Percentiles rank a stretch among this genome's conserved stretches.
phyloP scores from a whole-genome alignment of 768 basidiomycete genomes.

The Mycena floridula region DNA sequence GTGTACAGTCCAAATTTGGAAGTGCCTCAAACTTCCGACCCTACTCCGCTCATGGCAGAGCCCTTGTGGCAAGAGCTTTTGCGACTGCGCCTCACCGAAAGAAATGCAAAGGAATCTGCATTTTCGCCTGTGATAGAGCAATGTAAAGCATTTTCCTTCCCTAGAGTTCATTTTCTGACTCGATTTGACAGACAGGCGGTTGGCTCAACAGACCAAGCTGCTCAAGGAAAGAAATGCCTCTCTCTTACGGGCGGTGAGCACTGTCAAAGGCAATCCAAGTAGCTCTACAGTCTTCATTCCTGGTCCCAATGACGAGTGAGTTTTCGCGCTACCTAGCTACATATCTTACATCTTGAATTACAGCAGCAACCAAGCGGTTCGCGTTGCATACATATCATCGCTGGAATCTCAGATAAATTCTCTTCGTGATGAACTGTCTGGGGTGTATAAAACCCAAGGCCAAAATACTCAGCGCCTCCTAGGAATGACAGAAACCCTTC shows the following conservation, averaged over 20 bases:
- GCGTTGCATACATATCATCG: slow-evolving; percentile 83
- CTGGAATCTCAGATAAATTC: slow-evolving; percentile 93
- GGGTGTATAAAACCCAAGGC: slow-evolving; percentile 92
- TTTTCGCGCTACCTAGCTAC: slow-evolving; percentile 7
- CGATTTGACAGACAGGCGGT: slow-evolving; percentile 62
- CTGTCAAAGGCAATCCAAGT: slow-evolving; percentile 57
- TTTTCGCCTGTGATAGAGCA: slow-evolving; percentile 87
- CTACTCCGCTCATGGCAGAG: slow-evolving; percentile 55
- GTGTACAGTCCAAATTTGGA: slow-evolving; percentile 13
- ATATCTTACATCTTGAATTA: slow-evolving; percentile 6
- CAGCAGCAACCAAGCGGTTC: slow-evolving; percentile 71
- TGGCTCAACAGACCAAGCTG: slow-evolving; percentile 88
- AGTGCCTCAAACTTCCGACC: slow-evolving; percentile 1
- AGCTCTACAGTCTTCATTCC: slow-evolving; percentile 58
- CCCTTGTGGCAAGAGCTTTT: slow-evolving; percentile 82
- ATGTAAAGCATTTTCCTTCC: slow-evolving; percentile 48
- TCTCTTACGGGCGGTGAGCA: slow-evolving; percentile 76
- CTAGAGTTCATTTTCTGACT: slow-evolving; percentile 10
- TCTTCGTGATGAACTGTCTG: slow-evolving; percentile 86
- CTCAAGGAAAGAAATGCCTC: slow-evolving; percentile 91
- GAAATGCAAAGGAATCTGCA: slow-evolving; percentile 76
- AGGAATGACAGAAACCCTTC: slow-evolving; percentile 90
- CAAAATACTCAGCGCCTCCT: slow-evolving; percentile 92
- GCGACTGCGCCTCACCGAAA: slow-evolving; percentile 71
- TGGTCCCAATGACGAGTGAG: slow-evolving; percentile 69